Conservation (phyloP, 202 grass and related monocot genomes). For the Panicum virgatum region DNA sequence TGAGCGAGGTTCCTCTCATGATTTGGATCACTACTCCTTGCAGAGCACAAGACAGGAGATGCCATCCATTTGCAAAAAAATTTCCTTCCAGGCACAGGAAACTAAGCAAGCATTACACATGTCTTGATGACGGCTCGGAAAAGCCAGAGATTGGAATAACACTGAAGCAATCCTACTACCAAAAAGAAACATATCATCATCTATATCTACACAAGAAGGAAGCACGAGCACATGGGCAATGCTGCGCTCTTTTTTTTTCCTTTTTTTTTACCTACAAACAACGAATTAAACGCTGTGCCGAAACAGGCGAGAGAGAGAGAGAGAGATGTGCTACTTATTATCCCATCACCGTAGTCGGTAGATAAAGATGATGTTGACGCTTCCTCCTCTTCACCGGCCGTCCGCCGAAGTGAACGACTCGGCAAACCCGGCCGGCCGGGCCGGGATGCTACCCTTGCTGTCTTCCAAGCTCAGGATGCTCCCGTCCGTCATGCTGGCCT, state of each 20-base stretch:
- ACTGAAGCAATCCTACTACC: constrained; percentile 17
- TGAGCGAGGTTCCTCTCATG: no score
- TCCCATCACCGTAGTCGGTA: not conserved
- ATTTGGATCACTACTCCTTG: no score
- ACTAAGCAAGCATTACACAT: constrained; percentile 13
- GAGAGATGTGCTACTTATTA: constrained; percentile 46
- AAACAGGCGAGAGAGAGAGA: constrained; percentile 16
- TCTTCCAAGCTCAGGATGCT: constrained; percentile 74
- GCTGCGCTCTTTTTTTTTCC: constrained; percentile 18
- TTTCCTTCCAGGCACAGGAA: no score
- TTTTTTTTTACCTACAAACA: constrained; percentile 42
- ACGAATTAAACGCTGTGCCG: not conserved
- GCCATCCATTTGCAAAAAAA: constrained; percentile 21
- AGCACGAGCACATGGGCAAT: constrained; percentile 40
- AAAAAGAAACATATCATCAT: not conserved
- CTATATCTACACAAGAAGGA: constrained; percentile 59
- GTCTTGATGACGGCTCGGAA: constrained; percentile 11
- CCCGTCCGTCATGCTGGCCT: constrained; percentile 60
- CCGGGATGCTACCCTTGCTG: constrained; percentile 94
- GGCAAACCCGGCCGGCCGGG: constrained; percentile 80
- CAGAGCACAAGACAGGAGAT: constrained; percentile 41
- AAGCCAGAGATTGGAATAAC: constrained; percentile 53
- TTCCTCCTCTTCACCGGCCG: constrained; percentile 49
- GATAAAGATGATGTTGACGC: not conserved
- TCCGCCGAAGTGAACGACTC: constrained; percentile 95